Conservation (phyloP, 768 basidiomycete genomes). For the Calvatia gigantea region DNA sequence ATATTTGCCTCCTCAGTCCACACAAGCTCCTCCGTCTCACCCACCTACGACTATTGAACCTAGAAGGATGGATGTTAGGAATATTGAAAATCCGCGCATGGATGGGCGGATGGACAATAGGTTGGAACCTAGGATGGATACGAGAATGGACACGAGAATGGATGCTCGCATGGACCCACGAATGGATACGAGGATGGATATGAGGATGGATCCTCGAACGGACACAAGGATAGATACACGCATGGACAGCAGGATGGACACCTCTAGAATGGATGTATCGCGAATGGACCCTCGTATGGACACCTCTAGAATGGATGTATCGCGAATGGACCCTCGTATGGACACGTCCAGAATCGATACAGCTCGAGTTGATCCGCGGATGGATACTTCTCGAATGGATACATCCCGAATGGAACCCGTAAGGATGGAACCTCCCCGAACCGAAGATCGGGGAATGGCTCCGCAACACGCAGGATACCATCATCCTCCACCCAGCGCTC, state of each 20-base stretch:
- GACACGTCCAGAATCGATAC: no score
- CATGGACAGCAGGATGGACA: neutral
- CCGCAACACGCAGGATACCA: slow-evolving; percentile 7
- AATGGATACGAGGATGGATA: slow-evolving; percentile 1
- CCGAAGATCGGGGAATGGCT: slow-evolving; percentile 4
- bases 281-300: neutral
- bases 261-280: neutral
- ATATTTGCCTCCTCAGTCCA: slow-evolving; percentile 6
- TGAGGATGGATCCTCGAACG: slow-evolving; percentile 2
- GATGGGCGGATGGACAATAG: neutral
- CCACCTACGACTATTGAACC: slow-evolving; percentile 6
- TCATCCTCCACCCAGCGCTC: neutral
- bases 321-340: no score
- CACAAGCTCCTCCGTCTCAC: neutral
- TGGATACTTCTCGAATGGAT: neutral
- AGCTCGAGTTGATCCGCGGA: no score
- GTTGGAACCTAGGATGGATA: neutral
- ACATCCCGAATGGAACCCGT: neutral
- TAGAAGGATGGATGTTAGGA: slow-evolving; percentile 6
- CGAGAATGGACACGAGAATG: no score
- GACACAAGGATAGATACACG: slow-evolving; percentile 1
- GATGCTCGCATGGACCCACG: neutral
- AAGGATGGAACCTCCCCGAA: slow-evolving; percentile 2
- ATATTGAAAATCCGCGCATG: slow-evolving; percentile 1
- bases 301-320: neutral